Evolutionary conservation across 768 basidiomycete genomes (phyloP).

Genomic region (Auricularia cornea): DNA sequence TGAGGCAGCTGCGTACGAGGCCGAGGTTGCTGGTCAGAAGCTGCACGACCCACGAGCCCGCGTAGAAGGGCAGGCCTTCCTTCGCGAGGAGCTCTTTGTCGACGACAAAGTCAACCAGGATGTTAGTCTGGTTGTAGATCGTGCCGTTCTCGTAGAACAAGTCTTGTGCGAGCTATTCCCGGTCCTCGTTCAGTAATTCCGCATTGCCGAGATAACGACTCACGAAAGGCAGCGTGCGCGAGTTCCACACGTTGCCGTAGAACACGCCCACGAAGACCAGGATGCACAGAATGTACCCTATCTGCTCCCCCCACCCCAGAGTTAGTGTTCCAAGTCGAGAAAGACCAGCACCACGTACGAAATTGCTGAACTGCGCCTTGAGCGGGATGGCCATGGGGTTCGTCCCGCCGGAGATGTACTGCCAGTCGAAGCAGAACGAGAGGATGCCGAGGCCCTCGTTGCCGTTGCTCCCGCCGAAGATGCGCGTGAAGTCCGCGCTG

Average conservation of each 20-base stretch:
- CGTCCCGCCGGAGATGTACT: conserved; percentile 18
- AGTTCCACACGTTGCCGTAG: conserved; percentile 45
- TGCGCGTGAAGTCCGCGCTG: conserved; percentile 37
- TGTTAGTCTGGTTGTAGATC: conserved; percentile 41
- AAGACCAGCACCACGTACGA: conserved; percentile 21
- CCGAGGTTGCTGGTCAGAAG: conserved; percentile 38
- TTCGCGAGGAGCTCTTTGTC: conserved; percentile 40
- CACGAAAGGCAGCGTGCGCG: conserved; percentile 49
- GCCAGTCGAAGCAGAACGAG: conserved; percentile 50
- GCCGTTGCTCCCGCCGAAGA: conserved; percentile 55
- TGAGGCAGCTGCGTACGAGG: too few species aligned
- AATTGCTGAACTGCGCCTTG: conserved; percentile 30
- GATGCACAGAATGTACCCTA: conserved; percentile 46
- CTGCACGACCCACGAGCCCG: conserved; percentile 39
- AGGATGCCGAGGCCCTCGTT: conserved; percentile 58
- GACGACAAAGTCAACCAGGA: conserved; percentile 44
- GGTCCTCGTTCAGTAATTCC: neutral
- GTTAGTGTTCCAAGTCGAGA: neutral
- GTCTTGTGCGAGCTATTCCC: conserved; percentile 32
- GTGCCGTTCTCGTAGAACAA: conserved; percentile 47
- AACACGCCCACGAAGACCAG: conserved; percentile 20
- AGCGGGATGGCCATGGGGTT: conserved; percentile 50
- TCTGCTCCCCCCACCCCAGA: conserved; percentile 20
- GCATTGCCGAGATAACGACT: neutral
- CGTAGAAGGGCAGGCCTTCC: conserved; percentile 36